Evolutionary conservation across 768 basidiomycete genomes (phyloP).

Genomic region (Strobilomyces dryophilus): DNA sequence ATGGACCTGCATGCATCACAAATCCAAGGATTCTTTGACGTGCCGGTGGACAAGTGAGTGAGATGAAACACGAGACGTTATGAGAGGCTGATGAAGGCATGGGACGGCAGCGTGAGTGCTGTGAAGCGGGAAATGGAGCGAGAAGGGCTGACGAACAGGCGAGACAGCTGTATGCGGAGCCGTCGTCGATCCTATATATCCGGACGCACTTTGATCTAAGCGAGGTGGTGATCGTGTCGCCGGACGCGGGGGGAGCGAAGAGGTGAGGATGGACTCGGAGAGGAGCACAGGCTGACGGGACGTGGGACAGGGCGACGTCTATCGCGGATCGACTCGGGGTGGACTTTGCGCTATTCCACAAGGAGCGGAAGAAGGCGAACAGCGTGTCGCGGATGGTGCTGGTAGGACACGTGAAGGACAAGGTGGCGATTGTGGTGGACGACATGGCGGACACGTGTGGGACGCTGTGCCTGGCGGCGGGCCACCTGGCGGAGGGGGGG

Average conservation of each 20-base stretch:
- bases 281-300: slow-evolving; percentile 14
- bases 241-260: slow-evolving; percentile 98
- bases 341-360: slow-evolving; percentile 98
- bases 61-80: not conserved
- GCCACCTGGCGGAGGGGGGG: slow-evolving; percentile 85
- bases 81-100: slow-evolving; percentile 12
- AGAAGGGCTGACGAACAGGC: slow-evolving; percentile 20
- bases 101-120: slow-evolving; percentile 45
- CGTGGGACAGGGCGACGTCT: slow-evolving; percentile 75
- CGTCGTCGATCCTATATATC: slow-evolving; percentile 92
- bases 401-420: slow-evolving; percentile 90
- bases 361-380: slow-evolving; percentile 96
- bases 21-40: slow-evolving; percentile 99
- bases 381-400: slow-evolving; percentile 94
- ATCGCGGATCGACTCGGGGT: slow-evolving; percentile 95
- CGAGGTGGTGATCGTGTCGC: slow-evolving; percentile 92
- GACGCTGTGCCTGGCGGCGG: slow-evolving; percentile 88
- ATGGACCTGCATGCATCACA: slow-evolving; percentile 99
- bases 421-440: slow-evolving; percentile 92
- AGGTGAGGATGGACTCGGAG: slow-evolving; percentile 46
- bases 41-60: slow-evolving; percentile 98
- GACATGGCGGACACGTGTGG: slow-evolving; percentile 99
- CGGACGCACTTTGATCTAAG: slow-evolving; percentile 83
- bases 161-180: slow-evolving; percentile 86
- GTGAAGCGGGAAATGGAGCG: slow-evolving; percentile 1